Conservation (phyloP, 2,329 filamentous ascomycete species). For the Colletotrichum sp. region DNA sequence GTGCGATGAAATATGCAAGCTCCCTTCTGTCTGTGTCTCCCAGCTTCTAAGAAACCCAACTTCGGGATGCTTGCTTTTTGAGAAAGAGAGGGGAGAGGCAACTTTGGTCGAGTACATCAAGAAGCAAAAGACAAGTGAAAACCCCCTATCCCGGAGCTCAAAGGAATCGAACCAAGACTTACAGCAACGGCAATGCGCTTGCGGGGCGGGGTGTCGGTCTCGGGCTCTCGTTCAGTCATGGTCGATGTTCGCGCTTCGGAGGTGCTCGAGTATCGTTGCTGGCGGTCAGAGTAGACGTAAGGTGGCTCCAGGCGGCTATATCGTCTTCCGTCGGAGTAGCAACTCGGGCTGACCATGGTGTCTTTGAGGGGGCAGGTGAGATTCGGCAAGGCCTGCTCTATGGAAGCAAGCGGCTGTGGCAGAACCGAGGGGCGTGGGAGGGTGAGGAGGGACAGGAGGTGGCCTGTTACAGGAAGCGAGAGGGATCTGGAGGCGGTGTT, state of each 20-base stretch:
- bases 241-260: slow-evolving; percentile 39
- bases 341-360: slow-evolving; percentile 48
- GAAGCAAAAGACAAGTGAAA: not conserved
- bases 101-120: not conserved
- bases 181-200: slow-evolving; percentile 67
- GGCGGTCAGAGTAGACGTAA: slow-evolving; percentile 39
- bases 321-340: slow-evolving; percentile 43
- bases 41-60: not conserved
- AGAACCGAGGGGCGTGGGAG: not conserved
- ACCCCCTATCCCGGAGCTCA: not conserved
- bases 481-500: not conserved
- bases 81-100: not conserved
- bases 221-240: slow-evolving; percentile 45
- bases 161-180: slow-evolving; percentile 33
- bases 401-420: not conserved
- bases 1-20: not conserved
- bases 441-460: not conserved
- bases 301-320: slow-evolving; percentile 44
- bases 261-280: slow-evolving; percentile 38
- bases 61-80: not conserved
- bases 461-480: slow-evolving; percentile 21
- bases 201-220: slow-evolving; percentile 51
- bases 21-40: not conserved
- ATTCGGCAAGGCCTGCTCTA: slow-evolving; percentile 17
- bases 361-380: not conserved